Base-by-base conservation (phyloP, 2,329 filamentous ascomycete genomes). In the Didymella arachidicola region DNA sequence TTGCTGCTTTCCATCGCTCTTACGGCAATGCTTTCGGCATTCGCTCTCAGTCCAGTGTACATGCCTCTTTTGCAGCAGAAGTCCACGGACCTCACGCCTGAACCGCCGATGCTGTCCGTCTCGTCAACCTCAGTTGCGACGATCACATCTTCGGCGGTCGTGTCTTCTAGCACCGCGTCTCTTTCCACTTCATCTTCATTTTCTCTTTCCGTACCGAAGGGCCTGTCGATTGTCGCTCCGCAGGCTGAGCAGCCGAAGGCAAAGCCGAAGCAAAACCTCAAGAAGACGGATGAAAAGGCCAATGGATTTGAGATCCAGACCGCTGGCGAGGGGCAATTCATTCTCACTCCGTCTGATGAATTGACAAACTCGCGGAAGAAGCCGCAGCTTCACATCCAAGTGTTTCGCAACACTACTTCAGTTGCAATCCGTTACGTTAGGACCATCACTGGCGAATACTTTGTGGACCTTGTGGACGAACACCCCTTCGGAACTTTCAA, bases 381-480 rank as follows among this genome's bases (percentile, higher is more conserved):
- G 64, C 77, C 78, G 14, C 79, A 78, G 27, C 79, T 87, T 53
- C 76, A 79, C 49, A 80, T 86, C 36, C 77, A 79, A 45, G 78
- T 86, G 45, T 77, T 71, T 27, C 80, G 80, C n/a, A 77, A 77
- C 26, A 72, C 75, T 16, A 62, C 73, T 32, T 69, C 82, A 44
- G 67, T 80, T 26, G 79, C 81, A 56, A 76, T 82, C 57, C 71
- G 82, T n/a, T 81, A 80, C 36, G 66, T 69, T 42, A 79, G 78
- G 43, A 77, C 85, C 8, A 82, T 85, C 56, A 81, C 83, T 32
- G 83, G 83, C 8, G 80, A 84, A 7, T 85, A 85, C 62, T 79
- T 81, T 14, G 72, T 86, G 36, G 79, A 79, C 27, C 70, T 86
- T 16, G 79, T 82, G 48, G 77, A 79, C 42, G 79, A 81, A 57